Base-by-base conservation (phyloP, 768 basidiomycete genomes). In the Melanogaster broomeanus region DNA sequence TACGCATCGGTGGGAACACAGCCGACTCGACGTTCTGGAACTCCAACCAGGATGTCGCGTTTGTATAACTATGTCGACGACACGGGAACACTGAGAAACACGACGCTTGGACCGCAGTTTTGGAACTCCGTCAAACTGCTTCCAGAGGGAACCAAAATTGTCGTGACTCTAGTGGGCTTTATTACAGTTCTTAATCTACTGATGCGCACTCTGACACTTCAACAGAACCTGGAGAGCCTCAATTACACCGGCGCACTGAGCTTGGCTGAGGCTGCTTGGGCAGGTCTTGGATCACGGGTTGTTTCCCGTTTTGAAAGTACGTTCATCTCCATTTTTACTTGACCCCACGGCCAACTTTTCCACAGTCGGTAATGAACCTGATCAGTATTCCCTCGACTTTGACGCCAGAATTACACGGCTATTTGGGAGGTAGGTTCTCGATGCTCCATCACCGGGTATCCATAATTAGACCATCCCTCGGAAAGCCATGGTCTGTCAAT, bases 11-110 rank as follows among this genome's bases (percentile, higher is more conserved):
- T 22, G 80, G 80, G 0, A 79, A 80, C 54, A 81, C 79, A 0
- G 81, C 79, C 5, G 77, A 81, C 57, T 79, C 78, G 13, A 77
- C 79, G 2, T 75, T 73, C 46, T 79, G 78, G 77, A 61, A 78
- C 48, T 65, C 74, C 0, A 64, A 70, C 12, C 72, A 74, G 38
- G 67, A 71, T 30, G 44, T 35, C 19, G 53, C 54, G 2, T 31
- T n/a, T 60, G 37, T 55, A 57, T 60, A 81, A 78, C 55, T 77
- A 75, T 49, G 70, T 81, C 27, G 74, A 76, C 37, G 58, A 55
- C n/a, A 64, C 59, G 3, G 77, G 77, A 16, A 71, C 69, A 6
- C 69, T 81, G 48, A 68, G 66, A 30, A 81, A 81, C 51, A 80
- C 78, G 11, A 80, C 77, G 1, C 74, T 82, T 51, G 79, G 80